These are phyloP conservation scores for Byssochlamys sp. DNA, from an alignment of 2,329 filamentous ascomycete genomes.

Conservation along the genomic window DNA sequence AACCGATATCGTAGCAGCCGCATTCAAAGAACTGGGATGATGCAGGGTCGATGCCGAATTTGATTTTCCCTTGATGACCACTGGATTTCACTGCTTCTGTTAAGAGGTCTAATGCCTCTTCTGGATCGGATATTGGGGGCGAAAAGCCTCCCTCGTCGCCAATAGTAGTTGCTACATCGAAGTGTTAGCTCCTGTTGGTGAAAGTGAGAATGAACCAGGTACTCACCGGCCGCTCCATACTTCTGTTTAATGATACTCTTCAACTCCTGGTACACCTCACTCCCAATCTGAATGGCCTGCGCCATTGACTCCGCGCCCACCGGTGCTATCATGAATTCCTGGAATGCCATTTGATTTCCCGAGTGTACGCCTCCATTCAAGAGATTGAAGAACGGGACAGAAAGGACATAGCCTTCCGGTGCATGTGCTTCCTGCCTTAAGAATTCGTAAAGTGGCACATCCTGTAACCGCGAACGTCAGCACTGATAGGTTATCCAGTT, in stretches of 20 bases:
- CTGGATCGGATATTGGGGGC: constrained; percentile 25
- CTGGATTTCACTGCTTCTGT: constrained; percentile 15
- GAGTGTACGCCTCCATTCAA: constrained; percentile 43
- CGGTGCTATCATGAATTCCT: constrained; percentile 20
- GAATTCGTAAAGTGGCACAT: constrained; percentile 49
- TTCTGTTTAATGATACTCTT: constrained; percentile 22
- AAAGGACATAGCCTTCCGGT: constrained; percentile 46
- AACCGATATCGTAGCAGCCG: constrained; percentile 28
- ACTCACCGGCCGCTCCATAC: constrained; percentile 18
- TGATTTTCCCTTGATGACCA: constrained; percentile 24
- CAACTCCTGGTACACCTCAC: constrained; percentile 25
- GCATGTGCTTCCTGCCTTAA: constrained; percentile 45
- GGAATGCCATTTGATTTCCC: constrained; percentile 43
- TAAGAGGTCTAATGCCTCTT: constrained; percentile 27
- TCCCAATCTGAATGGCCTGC: constrained; percentile 18
- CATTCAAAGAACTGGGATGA: constrained; percentile 30
- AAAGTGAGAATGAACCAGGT: background rate
- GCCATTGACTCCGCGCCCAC: constrained; percentile 5
- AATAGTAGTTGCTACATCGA: constrained; percentile 17
- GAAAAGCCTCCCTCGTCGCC: constrained; percentile 31
- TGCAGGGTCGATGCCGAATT: constrained; percentile 35
- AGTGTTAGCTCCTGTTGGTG: background rate
- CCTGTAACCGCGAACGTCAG: constrained; percentile 13
- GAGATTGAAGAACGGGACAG: constrained; percentile 51
- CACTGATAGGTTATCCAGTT: background rate